Evolutionary conservation across 129 eudicot genomes (phyloP).

Genomic region (Tagetes patula): DNA sequence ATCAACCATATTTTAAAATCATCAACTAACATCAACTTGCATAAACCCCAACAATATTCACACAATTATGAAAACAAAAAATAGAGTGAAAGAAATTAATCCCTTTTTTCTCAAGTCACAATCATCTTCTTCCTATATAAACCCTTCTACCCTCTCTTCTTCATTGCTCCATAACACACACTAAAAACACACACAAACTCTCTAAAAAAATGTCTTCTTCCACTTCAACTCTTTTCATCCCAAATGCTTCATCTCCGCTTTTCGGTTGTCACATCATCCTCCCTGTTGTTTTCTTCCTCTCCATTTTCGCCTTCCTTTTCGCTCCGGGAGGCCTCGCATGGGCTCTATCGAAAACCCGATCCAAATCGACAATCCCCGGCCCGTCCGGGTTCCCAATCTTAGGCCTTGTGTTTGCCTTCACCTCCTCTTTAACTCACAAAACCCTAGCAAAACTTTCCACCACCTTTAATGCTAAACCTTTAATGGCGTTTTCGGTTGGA

Average conservation of each 20-base stretch:
- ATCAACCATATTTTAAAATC: no score
- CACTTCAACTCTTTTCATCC: constrained; percentile 24
- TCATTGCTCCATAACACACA: constrained; percentile 25
- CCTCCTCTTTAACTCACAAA: constrained; percentile 51
- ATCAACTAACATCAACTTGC: neutral
- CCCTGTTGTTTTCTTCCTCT: constrained; percentile 31
- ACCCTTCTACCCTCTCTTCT: constrained; percentile 19
- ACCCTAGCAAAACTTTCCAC: constrained; percentile 41
- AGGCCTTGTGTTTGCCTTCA: constrained; percentile 53
- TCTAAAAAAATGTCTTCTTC: constrained; percentile 20
- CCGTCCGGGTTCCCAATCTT: constrained; percentile 70
- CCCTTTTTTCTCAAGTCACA: neutral
- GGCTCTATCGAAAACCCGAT: constrained; percentile 51
- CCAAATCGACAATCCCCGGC: constrained; percentile 65
- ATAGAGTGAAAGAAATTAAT: neutral
- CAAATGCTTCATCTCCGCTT: constrained; percentile 13
- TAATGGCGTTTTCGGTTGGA: constrained; percentile 92
- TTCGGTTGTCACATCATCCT: constrained; percentile 29
- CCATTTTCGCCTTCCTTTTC: constrained; percentile 54
- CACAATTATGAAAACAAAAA: neutral
- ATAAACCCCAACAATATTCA: neutral
- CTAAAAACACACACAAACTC: neutral
- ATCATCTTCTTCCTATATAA: constrained; percentile 21
- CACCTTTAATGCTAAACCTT: constrained; percentile 30
- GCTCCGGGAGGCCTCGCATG: constrained; percentile 95